phyloP scores from a whole-genome alignment of 2,329 filamentous ascomycete genomes.

The Fusarium graminum region DNA sequence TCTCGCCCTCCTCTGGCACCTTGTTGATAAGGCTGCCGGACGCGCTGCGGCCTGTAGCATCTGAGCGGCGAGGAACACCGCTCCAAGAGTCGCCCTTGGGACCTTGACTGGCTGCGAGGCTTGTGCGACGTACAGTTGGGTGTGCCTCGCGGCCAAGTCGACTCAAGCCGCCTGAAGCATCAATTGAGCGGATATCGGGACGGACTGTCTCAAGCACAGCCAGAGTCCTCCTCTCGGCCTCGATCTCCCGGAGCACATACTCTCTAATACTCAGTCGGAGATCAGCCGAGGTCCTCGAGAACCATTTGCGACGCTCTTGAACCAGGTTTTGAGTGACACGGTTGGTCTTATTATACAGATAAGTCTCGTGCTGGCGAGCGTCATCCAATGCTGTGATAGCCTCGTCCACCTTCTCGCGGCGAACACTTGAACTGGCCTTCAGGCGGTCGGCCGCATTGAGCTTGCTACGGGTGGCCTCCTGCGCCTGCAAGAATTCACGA shows the following conservation, averaged over 20 bases:
- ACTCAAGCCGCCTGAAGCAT: slow-evolving; percentile 89
- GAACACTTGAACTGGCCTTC: slow-evolving; percentile 87
- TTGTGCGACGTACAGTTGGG: slow-evolving; percentile 78
- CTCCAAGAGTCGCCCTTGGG: slow-evolving; percentile 99
- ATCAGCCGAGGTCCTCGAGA: slow-evolving; percentile 86
- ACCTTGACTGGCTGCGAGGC: slow-evolving; percentile 88
- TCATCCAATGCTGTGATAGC: slow-evolving; percentile 93
- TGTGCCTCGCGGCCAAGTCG: slow-evolving; percentile 90
- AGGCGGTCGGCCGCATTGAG: slow-evolving; percentile 88
- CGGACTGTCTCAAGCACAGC: slow-evolving; percentile 94
- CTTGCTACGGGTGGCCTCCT: slow-evolving; percentile 85
- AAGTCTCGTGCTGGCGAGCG: slow-evolving; percentile 82
- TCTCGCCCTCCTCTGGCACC: slow-evolving; percentile 71
- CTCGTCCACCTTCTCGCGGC: slow-evolving; percentile 96
- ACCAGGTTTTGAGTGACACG: slow-evolving; percentile 91
- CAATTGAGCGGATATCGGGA: slow-evolving; percentile 92
- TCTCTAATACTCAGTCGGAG: slow-evolving; percentile 87
- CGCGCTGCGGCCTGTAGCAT: slow-evolving; percentile 81
- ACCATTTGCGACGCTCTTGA: slow-evolving; percentile 91
- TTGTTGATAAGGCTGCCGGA: slow-evolving; percentile 78
- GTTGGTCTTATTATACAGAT: slow-evolving; percentile 86
- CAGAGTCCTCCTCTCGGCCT: slow-evolving; percentile 91
- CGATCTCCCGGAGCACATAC: slow-evolving; percentile 94
- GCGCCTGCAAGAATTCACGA: slow-evolving; percentile 91
- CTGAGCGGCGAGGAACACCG: slow-evolving; percentile 85